These are phyloP conservation scores for Pterocarpus santalinus DNA, from an alignment of 306 rosid genomes.

Conservation along the genomic window DNA sequence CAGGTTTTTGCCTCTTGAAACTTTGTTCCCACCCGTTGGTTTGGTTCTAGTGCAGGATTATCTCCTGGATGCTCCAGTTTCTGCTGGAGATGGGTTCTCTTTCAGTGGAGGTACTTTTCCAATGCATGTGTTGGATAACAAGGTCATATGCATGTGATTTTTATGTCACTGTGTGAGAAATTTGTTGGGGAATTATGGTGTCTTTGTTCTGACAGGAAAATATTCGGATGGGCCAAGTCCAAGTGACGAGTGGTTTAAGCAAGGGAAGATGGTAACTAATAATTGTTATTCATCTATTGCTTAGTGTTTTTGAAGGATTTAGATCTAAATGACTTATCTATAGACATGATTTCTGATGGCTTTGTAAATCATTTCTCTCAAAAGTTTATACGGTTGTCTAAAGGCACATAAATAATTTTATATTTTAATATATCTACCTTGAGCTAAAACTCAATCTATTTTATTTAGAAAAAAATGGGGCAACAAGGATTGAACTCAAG, in stretches of 20 bases:
- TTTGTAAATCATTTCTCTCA: too few relatives aligned
- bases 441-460: too few relatives aligned
- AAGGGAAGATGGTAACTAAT: conserved; percentile 75
- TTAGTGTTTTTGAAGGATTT: neutral
- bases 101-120: conserved; percentile 75
- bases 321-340: too few relatives aligned
- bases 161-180: conserved; percentile 7
- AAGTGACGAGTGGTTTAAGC: conserved; percentile 91
- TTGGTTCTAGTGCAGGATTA: conserved; percentile 62
- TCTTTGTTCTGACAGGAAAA: conserved; percentile 65
- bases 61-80: conserved; percentile 81
- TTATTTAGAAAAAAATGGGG: too few relatives aligned
- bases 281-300: neutral
- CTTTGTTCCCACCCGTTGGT: neutral
- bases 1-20: too few relatives aligned
- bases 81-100: conserved; percentile 88
- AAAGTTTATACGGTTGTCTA: too few relatives aligned
- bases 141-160: neutral
- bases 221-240: conserved; percentile 86
- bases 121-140: neutral
- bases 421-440: too few relatives aligned
- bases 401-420: too few relatives aligned
- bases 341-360: too few relatives aligned
- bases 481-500: too few relatives aligned
- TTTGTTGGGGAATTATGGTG: conserved; percentile 26